phyloP scores from a whole-genome alignment of 768 basidiomycete genomes.

The Pulveroboletus ravenelii region DNA sequence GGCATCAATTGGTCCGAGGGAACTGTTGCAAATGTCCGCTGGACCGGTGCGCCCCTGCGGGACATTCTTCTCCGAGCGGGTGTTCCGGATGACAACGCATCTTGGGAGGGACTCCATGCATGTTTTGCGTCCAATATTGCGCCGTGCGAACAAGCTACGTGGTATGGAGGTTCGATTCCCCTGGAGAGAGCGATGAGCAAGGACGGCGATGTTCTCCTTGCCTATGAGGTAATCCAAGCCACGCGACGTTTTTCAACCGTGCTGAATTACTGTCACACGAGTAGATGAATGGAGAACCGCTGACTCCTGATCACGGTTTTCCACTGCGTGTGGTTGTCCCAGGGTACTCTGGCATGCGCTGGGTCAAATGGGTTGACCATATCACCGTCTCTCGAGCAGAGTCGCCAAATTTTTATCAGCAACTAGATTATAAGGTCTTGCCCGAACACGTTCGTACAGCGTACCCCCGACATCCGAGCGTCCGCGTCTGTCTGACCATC shows the following conservation, averaged over 20 bases:
- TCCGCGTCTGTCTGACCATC: not conserved
- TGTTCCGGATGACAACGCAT: conserved; percentile 25
- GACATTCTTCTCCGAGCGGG: conserved; percentile 49
- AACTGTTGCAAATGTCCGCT: conserved; percentile 64
- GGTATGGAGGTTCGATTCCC: conserved; percentile 62
- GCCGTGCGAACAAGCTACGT: conserved; percentile 55
- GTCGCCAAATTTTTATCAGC: conserved; percentile 68
- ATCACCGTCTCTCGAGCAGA: conserved; percentile 50
- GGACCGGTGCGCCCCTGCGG: conserved; percentile 57
- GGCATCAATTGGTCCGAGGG: conserved; percentile 65
- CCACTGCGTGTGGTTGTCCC: conserved; percentile 67
- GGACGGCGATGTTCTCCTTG: conserved; percentile 53
- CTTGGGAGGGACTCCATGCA: conserved; percentile 39
- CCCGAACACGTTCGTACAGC: conserved; percentile 42
- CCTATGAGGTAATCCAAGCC: conserved; percentile 46
- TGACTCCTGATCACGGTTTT: conserved; percentile 59
- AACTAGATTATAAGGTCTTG: conserved; percentile 64
- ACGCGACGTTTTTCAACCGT: not conserved
- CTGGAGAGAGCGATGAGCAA: conserved; percentile 44
- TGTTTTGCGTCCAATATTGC: conserved; percentile 60
- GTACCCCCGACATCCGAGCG: conserved; percentile 4
- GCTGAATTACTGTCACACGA: not conserved
- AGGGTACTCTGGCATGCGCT: conserved; percentile 63
- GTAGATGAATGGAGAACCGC: conserved; percentile 58
- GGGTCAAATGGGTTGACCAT: conserved; percentile 73